Percentiles rank a stretch among this genome's conserved stretches.
These are phyloP conservation scores for Spizellomyces punctatus DNA, from an alignment of 192 early-diverging fungal genomes.

Conservation along the genomic window DNA sequence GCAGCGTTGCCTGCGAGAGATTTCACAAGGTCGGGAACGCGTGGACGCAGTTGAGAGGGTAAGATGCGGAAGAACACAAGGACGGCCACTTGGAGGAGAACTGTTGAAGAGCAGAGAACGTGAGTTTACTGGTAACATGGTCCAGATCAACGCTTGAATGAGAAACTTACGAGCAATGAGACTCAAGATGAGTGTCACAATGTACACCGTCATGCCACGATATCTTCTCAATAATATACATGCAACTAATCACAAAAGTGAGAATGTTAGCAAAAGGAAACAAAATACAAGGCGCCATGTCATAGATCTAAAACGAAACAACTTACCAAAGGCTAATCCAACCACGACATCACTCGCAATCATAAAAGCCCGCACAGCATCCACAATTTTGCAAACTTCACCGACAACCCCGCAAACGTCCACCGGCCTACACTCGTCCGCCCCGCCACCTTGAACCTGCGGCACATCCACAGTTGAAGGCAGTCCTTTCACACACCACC, in stretches of 20 bases:
- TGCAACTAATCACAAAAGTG: neutral
- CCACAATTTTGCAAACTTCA: neutral
- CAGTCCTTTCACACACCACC: neutral
- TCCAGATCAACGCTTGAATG: too few species aligned
- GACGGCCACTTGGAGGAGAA: neutral
- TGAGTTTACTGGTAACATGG: too few species aligned
- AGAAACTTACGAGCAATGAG: neutral
- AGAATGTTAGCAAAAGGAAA: neutral
- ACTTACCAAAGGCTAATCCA: neutral
- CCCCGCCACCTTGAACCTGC: neutral
- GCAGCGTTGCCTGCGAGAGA: neutral
- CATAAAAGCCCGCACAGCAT: neutral
- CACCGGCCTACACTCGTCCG: neutral
- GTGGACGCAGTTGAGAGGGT: neutral
- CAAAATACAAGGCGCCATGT: neutral
- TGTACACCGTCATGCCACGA: too few species aligned
- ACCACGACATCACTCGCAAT: neutral
- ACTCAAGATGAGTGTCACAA: neutral
- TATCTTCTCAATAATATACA: too few species aligned
- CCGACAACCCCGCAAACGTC: neutral
- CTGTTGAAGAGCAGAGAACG: too few species aligned
- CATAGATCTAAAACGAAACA: neutral
- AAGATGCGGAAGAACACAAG: neutral
- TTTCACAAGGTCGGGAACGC: conserved; percentile 1
- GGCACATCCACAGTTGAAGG: neutral